Evolutionary conservation across 2,329 filamentous ascomycete species (phyloP), one percentile per base, ranked within the genome.

Genomic region (Colletotrichum karsti): DNA sequence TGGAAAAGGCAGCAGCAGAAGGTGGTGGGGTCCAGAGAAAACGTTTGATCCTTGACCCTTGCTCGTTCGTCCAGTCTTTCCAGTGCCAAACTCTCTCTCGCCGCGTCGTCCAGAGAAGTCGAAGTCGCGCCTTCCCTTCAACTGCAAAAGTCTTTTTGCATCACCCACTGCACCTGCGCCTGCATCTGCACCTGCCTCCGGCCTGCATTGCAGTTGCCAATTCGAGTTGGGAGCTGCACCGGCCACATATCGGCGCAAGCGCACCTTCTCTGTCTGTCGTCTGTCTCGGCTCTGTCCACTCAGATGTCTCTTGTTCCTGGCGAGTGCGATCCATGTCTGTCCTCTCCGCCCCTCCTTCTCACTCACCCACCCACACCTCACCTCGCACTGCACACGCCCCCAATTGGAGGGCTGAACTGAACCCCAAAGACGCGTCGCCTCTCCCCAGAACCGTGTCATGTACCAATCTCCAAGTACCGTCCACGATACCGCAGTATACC

Each of bases 311-410:
- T 53, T 39, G 60, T 65, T 44, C 54, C 53, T 67, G 65, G 54
- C 44, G n/a, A n/a, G n/a, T n/a, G n/a, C n/a, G 44, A 67, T 58
- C 60, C 53, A 53, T 65, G 53, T 57, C 64, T 66, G 46, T n/a
- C 39, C 12, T 22, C 22, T 28, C 58, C 58, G 35, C 59, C 44
- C 57, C 24, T 50, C 42, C 42, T 30, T 39, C 44, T 58, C 55
- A 58, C 42, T 20, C 20, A 26, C 37, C 35, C 33, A 28, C n/a
- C n/a, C n/a, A 41, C 33, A 26, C 22, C 28, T 53, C 9, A 18
- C 9, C n/a, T n/a, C n/a, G n/a, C n/a, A n/a, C n/a, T 22, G 22
- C 46, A n/a, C 46, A 9, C 46, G 8, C 10, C 46, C 28, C 46
- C 46, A 50, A 50, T 13, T 22, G 24, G 22, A 44, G 28, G 46